A percentile compares a stretch with the other conserved stretches of the same genome.
Conservation (phyloP, 176 grass and related monocot species). For the Tuctoria greenei region DNA sequence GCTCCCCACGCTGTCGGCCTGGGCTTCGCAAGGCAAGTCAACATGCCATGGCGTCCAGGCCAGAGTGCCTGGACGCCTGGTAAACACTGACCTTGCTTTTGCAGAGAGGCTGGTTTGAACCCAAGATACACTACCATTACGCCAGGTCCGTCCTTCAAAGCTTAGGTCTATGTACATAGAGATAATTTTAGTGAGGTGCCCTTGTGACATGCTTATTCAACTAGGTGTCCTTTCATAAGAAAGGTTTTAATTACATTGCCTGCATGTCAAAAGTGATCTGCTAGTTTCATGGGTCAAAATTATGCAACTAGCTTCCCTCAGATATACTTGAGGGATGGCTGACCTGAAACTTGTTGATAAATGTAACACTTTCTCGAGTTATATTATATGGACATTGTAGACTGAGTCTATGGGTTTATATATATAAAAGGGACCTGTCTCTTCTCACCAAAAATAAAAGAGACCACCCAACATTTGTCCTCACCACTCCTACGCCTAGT, state of each 20-base stretch:
- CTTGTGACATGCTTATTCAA: slow-evolving; percentile 7
- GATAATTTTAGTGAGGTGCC: background rate
- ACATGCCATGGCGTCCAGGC: no score
- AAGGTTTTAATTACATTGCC: background rate
- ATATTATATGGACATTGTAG: slow-evolving; percentile 19
- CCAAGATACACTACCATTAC: no score
- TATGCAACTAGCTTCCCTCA: background rate
- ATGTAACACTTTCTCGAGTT: background rate
- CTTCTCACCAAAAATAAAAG: background rate
- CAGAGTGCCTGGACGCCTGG: no score
- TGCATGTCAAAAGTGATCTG: background rate
- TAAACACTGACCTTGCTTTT: no score
- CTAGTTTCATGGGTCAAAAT: background rate
- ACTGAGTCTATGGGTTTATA: slow-evolving; percentile 41
- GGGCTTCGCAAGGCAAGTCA: no score
- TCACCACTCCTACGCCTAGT: slow-evolving; percentile 11
- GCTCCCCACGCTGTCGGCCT: no score
- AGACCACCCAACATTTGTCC: background rate
- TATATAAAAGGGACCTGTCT: no score
- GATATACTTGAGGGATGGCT: slow-evolving; percentile 33
- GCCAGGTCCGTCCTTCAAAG: no score
- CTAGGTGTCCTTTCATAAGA: background rate
- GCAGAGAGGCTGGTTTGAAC: no score
- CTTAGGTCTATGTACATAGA: slow-evolving; percentile 5
- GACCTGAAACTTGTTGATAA: slow-evolving; percentile 16